phyloP scores from a whole-genome alignment of 495 filamentous ascomycete genomes.

The Penicillium atrosanguineum region DNA sequence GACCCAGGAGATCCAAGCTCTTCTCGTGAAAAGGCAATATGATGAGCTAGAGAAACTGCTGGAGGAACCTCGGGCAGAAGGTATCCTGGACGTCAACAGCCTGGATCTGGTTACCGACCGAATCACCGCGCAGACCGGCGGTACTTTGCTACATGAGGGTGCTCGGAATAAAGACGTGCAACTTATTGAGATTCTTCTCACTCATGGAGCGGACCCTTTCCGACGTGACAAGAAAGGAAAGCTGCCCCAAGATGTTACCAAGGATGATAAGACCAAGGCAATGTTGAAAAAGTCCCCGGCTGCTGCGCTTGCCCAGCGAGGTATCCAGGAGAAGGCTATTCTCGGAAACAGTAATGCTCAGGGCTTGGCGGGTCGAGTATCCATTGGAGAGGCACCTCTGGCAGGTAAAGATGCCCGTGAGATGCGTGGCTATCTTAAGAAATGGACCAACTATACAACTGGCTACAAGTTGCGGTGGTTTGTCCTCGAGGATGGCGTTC shows the following conservation, averaged over 20 bases:
- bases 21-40: slow-evolving; percentile 71
- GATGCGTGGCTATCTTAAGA: slow-evolving; percentile 98
- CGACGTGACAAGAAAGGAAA: slow-evolving; percentile 92
- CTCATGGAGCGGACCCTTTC: slow-evolving; percentile 98
- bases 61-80: slow-evolving; percentile 80
- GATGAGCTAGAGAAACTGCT: slow-evolving; percentile 73
- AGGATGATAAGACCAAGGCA: slow-evolving; percentile 81
- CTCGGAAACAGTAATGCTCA: slow-evolving; percentile 71
- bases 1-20: slow-evolving; percentile 73
- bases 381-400: slow-evolving; percentile 58
- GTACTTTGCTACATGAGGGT: slow-evolving; percentile 90
- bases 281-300: slow-evolving; percentile 94
- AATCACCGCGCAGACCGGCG: slow-evolving; percentile 68
- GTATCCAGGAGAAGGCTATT: slow-evolving; percentile 94
- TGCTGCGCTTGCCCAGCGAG: slow-evolving; percentile 88
- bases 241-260: slow-evolving; percentile 93
- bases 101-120: slow-evolving; percentile 83
- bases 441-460: slow-evolving; percentile 98
- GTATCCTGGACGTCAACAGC: slow-evolving; percentile 83
- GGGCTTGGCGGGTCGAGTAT: slow-evolving; percentile 49
- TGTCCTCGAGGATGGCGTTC: slow-evolving; percentile 92
- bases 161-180: slow-evolving; percentile 80
- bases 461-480: slow-evolving; percentile 98
- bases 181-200: slow-evolving; percentile 81
- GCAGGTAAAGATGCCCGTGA: slow-evolving; percentile 84